Base-by-base conservation (phyloP, 2,329 filamentous ascomycete genomes). In the Pestalotiopsis sp. region DNA sequence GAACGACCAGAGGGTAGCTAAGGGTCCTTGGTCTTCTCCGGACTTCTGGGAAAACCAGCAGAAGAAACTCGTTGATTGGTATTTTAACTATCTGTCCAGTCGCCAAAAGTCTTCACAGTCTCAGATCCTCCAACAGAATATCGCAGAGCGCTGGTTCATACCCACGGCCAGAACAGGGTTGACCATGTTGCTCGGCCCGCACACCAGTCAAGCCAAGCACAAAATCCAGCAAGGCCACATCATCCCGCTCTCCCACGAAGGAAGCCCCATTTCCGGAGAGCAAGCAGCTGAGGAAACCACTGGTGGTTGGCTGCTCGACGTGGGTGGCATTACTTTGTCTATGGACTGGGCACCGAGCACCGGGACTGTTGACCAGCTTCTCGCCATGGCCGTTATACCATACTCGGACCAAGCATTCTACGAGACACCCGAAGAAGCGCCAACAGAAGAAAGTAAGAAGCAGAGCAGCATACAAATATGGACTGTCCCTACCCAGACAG, bases 391-490 rank as follows among this genome's bases (percentile, higher is more conserved):
- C 1, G 79, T 87, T 3, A 78, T 85, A 6, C 87, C 87, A 0
- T 83, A 85, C 68, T 76, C 79, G 0, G 86, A 89, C 66, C 86
- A 88, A 55, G 81, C 82, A 3, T 78, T 78, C 61, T 81, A 81
- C 66, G 72, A 78, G 45, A 80, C 81, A 45, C 77, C 81, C n/a
- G 74, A 79, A 12, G 79, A 81, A 61, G 78, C 78, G 2, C 69
- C 78, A 57, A 80, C 76, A 20, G 75, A 79, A 0, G 78, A 79
- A 14, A 82, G 82, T 55, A 76, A 82, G 59, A 79, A 77, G n/a
- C 76, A 81, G 52, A 86, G 86, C 5, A 79, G 79, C 14, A 77
- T 90, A 11, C 87, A 90, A 74, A 74, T 89, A 25, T 88, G 87
- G 85, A 82, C 81, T 64, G 81, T 88, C 66, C 67, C 76, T 0